Evolutionary conservation across 1,284 basidiomycete genomes (phyloP), one percentile per base, ranked within the genome.

Genomic region (Ustilago lituana): DNA sequence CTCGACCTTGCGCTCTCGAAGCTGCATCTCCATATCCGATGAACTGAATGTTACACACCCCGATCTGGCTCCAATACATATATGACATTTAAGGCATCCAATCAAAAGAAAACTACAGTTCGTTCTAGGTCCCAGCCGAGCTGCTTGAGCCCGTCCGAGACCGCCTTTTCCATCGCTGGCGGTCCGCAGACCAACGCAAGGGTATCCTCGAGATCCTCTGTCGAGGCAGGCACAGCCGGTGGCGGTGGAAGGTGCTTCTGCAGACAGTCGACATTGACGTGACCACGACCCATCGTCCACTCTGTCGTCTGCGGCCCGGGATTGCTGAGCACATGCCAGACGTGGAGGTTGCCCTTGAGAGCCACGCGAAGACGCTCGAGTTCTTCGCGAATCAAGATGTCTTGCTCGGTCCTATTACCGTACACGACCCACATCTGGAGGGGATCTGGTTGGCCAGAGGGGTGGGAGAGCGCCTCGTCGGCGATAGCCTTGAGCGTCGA

Each of bases 151-250:
- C 51, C 59, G 5, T 54, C 43, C 2, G 54, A 45, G 22, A 79
- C 77, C 1, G 65, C 60, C 44, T 69, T 62, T 40, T 80, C 78
- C 81, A 86, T 83, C 1, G 83, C 79, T 20, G 85, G 84, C 0
- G 88, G 88, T 3, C 87, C 88, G 63, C 88, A 89, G 17, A 86
- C 83, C 26, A 88, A 81, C 4, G 86, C 77, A 38, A 88, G 64
- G 0, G 82, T 84, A 29, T 77, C 77, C 40, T 76, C 68, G 15
- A 68, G 62, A 19, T 71, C 60, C 5, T 65, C 66, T 10, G 17
- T 22, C n/a, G 37, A 32, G n/a, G 44, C 22, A 2, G 53, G 33
- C 23, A 24, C 37, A 6, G 58, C 17, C 3, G 77, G 74, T n/a
- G 77, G 57, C 0, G 71, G 73, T 14, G 73, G 73, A 26, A 88